Conservation (phyloP, 768 basidiomycete genomes). For the Termitomyces sp. region DNA sequence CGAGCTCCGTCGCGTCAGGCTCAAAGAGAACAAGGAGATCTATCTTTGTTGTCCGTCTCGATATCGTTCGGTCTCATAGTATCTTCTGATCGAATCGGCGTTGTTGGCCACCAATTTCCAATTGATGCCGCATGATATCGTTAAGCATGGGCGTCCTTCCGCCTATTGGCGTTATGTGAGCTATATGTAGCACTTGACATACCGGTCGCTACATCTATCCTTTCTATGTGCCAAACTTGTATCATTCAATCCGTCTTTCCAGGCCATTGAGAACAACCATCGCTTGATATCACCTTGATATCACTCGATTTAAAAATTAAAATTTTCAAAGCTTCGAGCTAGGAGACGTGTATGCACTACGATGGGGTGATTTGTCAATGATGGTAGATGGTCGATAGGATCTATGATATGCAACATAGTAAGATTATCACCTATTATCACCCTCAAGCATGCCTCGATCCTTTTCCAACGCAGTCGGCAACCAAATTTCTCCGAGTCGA, state of each 20-base stretch:
- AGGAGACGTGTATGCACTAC: not conserved
- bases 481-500: not conserved
- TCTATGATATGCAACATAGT: not conserved
- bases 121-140: too few species aligned
- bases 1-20: not conserved
- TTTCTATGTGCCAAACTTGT: not conserved
- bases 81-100: conserved; percentile 1
- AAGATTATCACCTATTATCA: too few species aligned
- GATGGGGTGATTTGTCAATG: not conserved
- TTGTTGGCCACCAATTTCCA: not conserved
- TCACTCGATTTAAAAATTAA: not conserved
- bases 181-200: not conserved
- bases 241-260: conserved; percentile 6
- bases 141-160: too few species aligned
- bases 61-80: conserved; percentile 5
- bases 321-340: too few species aligned
- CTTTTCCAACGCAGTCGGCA: not conserved
- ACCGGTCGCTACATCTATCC: not conserved
- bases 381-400: too few species aligned
- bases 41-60: not conserved
- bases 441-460: too few species aligned
- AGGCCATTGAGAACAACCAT: not conserved
- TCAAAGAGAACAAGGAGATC: not conserved
- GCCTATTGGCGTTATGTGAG: conserved; percentile 1
- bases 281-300: not conserved